Conservation (phyloP, 768 basidiomycete species). For the Lactarius trivialis region DNA sequence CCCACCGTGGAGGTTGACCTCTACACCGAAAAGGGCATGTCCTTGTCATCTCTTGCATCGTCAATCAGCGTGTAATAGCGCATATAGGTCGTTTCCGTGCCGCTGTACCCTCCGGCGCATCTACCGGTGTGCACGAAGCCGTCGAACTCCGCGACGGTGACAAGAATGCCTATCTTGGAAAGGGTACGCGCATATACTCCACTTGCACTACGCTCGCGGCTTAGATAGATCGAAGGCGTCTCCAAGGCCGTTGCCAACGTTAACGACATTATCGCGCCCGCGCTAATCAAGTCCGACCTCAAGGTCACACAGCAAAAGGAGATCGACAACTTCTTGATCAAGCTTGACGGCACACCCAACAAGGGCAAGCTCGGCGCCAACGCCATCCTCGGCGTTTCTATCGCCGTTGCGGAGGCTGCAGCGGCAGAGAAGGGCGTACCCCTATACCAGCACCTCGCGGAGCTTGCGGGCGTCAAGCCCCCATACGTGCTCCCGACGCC, state of each 20-base stretch:
- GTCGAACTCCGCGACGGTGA: constrained; percentile 98
- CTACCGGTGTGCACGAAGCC: constrained; percentile 96
- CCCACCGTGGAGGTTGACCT: constrained; percentile 95
- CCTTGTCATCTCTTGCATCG: background rate
- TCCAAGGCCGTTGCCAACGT: constrained; percentile 90
- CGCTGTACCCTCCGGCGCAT: constrained; percentile 96
- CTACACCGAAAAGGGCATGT: constrained; percentile 75
- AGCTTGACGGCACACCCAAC: constrained; percentile 95
- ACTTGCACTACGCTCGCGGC: background rate
- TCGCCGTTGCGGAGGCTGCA: constrained; percentile 88
- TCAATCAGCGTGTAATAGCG: constrained; percentile 15
- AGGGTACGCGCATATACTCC: constrained; percentile 50
- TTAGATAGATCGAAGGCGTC: constrained; percentile 54
- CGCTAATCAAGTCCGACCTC: constrained; percentile 76
- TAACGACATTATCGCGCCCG: constrained; percentile 85
- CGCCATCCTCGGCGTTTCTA: constrained; percentile 97
- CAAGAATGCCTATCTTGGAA: constrained; percentile 89
- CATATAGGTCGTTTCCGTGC: constrained; percentile 82
- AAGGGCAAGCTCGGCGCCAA: constrained; percentile 99
- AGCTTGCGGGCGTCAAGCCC: constrained; percentile 90
- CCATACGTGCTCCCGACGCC: constrained; percentile 91
- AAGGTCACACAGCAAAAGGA: constrained; percentile 88
- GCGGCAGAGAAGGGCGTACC: constrained; percentile 94
- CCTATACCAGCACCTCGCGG: constrained; percentile 93
- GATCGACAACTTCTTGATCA: constrained; percentile 96